Evolutionary conservation across 163 green algal species (phyloP).

Genomic region (Smithsoniella earleae): DNA sequence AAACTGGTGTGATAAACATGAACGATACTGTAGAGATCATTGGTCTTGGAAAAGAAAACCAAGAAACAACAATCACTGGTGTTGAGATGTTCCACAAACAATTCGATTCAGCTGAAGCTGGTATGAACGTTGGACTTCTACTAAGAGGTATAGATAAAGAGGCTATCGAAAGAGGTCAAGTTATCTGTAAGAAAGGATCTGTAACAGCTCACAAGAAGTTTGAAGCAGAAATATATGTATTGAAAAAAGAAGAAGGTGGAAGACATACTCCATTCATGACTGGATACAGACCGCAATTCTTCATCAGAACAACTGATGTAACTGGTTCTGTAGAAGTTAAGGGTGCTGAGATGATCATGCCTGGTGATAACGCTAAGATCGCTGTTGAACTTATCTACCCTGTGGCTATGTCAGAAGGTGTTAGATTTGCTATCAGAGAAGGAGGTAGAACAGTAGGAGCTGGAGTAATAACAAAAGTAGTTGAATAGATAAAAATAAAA

Average conservation of each 20-base stretch:
- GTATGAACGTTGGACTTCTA: slow-evolving; percentile 95
- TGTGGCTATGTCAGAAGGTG: slow-evolving; percentile 73
- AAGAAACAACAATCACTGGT: slow-evolving; percentile 82
- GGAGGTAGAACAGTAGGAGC: slow-evolving; percentile 89
- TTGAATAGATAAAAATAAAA: too few relatives aligned
- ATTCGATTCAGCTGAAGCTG: too few relatives aligned
- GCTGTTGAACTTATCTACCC: slow-evolving; percentile 77
- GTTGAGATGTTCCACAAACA: slow-evolving; percentile 60
- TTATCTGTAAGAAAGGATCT: too few relatives aligned
- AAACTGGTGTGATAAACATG: slow-evolving; percentile 80
- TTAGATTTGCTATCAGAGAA: slow-evolving; percentile 93
- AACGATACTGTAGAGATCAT: slow-evolving; percentile 93
- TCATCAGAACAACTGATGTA: slow-evolving; percentile 96
- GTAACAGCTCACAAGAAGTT: too few relatives aligned
- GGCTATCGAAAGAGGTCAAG: slow-evolving; percentile 76
- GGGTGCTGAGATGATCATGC: slow-evolving; percentile 96
- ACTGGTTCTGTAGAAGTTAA: slow-evolving; percentile 72
- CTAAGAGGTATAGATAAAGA: slow-evolving; percentile 91
- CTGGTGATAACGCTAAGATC: slow-evolving; percentile 86
- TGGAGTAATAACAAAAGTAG: slow-evolving; percentile 84
- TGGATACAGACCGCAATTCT: slow-evolving; percentile 98
- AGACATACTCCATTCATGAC: slow-evolving; percentile 96
- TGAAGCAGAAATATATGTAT: slow-evolving; percentile 81
- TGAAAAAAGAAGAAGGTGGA: slow-evolving; percentile 97
- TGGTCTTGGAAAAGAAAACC: slow-evolving; percentile 63